A percentile compares a stretch with the other conserved stretches of the same genome.
These are phyloP conservation scores for Citrullus mucosospermus DNA, from an alignment of 306 rosid species.

Conservation along the genomic window DNA sequence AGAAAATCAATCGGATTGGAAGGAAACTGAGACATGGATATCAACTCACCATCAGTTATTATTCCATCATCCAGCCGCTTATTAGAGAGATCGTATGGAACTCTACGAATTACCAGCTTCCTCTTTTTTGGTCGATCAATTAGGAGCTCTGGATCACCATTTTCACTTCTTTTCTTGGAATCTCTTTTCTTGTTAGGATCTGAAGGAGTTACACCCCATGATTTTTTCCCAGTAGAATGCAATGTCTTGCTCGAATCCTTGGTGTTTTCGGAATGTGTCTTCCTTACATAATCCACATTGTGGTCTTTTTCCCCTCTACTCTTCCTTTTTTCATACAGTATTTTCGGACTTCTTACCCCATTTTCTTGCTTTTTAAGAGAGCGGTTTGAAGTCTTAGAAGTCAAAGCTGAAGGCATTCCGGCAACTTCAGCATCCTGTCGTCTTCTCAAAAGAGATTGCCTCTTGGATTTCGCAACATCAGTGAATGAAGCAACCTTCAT, in stretches of 20 bases:
- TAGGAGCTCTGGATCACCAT: conserved; percentile 21
- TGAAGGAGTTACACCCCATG: conserved; percentile 11
- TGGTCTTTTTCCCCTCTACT: conserved; percentile 15
- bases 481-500: conserved; percentile 7
- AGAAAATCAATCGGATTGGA: background rate
- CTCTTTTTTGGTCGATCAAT: conserved; percentile 46
- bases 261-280: conserved; percentile 19
- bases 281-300: conserved; percentile 13
- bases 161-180: conserved; percentile 16
- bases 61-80: conserved; percentile 61
- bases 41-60: conserved; percentile 32
- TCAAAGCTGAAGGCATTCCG: conserved; percentile 29
- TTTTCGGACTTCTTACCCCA: conserved; percentile 8
- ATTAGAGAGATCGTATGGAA: conserved; percentile 70
- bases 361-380: conserved; percentile 15
- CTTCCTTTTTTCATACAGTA: conserved; percentile 13
- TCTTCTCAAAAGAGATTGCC: conserved; percentile 10
- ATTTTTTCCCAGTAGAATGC: conserved; percentile 10
- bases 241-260: conserved; percentile 16
- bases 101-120: conserved; percentile 50
- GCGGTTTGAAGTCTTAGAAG: conserved; percentile 15
- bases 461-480: conserved; percentile 4
- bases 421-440: background rate
- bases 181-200: conserved; percentile 20
- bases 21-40: conserved; percentile 7